Evolutionary conservation across 148 eudicot species (phyloP), one percentile per base, ranked within the genome.

Genomic region (Rhododendron molle): DNA sequence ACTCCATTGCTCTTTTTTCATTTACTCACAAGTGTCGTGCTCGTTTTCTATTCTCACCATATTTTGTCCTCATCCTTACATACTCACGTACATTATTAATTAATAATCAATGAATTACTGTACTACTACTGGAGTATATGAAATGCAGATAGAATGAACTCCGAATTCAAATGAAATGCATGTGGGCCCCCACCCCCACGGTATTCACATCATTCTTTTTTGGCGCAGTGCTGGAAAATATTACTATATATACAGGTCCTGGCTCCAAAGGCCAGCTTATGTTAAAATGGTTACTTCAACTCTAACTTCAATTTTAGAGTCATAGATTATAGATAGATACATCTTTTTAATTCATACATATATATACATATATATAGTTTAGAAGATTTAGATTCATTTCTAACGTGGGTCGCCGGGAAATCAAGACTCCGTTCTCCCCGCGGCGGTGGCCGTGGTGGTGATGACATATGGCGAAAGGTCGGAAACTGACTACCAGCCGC

Each of bases 401-500:
- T 23, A 5, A 2, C 18, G 54, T 46, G 1, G 36, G 72, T 86
- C 18, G 71, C 85, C 67, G 89, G 87, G n/a, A 54, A 76, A 79
- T 56, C 46, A 18, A 58, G 30, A 80, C 32, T 67, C 54, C 40
- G 76, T 40, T 44, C 56, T 44, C 77, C 40, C 32, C 0, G 1
- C 18, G 12, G 38, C n/a, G 46, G 69, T 8, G 47, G 80, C 21
- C 0, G 60, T 23, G 49, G 23, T 16, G 50, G 62, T 83, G 77
- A 83, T 86, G 77, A 72, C 73, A 81, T 38, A 96, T 96, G 99
- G 99, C 94, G 13, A 96, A 96, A 86, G 96, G 98, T 62, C 91
- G 95, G 80, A 85, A 91, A 87, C 83, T 96, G 49, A 91, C 97
- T 52, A 82, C 82, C 76, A 92, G 96, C 85, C 93, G 93, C n/a